Conservation (phyloP, 495 filamentous ascomycete genomes). For the Penicillium silybi region DNA sequence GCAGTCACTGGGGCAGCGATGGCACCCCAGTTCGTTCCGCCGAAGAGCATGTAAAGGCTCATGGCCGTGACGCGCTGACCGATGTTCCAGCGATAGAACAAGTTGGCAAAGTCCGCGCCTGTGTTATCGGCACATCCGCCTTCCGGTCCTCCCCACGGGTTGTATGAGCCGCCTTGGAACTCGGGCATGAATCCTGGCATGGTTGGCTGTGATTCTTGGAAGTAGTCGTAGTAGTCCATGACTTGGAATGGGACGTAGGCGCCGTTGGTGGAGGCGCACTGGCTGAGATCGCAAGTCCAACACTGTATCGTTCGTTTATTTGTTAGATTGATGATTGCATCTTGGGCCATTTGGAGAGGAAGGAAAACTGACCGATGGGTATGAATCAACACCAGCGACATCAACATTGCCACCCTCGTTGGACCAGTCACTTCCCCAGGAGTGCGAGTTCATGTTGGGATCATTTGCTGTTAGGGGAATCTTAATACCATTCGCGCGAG, state of each 20-base stretch:
- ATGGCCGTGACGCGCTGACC: conserved; percentile 50
- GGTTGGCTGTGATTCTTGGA: conserved; percentile 45
- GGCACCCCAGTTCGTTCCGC: conserved; percentile 56
- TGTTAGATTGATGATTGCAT: too few species aligned
- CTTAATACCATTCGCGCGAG: conserved; percentile 50
- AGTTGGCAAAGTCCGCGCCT: conserved; percentile 51
- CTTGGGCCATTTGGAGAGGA: not conserved
- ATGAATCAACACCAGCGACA: conserved; percentile 53
- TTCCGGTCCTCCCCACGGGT: conserved; percentile 57
- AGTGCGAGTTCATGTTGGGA: conserved; percentile 47
- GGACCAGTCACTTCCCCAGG: conserved; percentile 53
- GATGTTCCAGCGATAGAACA: conserved; percentile 57
- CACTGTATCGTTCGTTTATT: conserved; percentile 34
- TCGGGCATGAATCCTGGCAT: conserved; percentile 58
- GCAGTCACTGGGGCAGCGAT: conserved; percentile 45
- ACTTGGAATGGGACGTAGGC: conserved; percentile 50
- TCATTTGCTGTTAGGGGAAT: conserved; percentile 54
- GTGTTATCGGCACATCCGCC: conserved; percentile 47
- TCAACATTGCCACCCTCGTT: conserved; percentile 54
- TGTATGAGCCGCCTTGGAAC: conserved; percentile 62
- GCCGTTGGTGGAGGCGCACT: conserved; percentile 54
- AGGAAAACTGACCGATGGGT: conserved; percentile 41
- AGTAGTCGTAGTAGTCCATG: conserved; percentile 53
- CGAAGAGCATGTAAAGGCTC: conserved; percentile 59
- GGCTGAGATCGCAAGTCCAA: conserved; percentile 56